A percentile compares a stretch with the other conserved stretches of the same genome.
Conservation (phyloP, 345 rosid species). For the Brassica juncea region DNA sequence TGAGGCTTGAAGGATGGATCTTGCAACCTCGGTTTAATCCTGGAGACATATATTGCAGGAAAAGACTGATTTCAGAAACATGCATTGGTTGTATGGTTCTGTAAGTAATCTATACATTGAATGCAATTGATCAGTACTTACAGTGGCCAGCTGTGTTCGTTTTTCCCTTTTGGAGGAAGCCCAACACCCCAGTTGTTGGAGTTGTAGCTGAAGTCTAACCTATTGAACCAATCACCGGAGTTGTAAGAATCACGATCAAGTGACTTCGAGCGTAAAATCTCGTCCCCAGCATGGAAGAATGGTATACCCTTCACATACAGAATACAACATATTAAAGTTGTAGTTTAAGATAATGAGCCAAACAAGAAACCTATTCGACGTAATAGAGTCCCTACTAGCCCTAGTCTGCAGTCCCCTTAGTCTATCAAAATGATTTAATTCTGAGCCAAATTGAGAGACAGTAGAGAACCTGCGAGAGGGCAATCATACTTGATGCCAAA, state of each 20-base stretch:
- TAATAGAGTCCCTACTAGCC: constrained; percentile 1
- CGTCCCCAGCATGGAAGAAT: constrained; percentile 93
- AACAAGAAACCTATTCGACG: neutral
- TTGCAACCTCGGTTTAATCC: constrained; percentile 84
- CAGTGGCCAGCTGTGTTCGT: constrained; percentile 80
- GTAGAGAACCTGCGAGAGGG: constrained; percentile 71
- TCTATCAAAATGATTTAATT: neutral
- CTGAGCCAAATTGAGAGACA: constrained; percentile 15
- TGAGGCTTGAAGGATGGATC: constrained; percentile 89
- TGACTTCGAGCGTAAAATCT: constrained; percentile 91
- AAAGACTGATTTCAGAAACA: constrained; percentile 6
- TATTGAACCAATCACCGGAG: constrained; percentile 98
- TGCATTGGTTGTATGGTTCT: neutral
- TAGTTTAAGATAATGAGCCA: neutral
- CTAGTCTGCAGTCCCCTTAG: constrained; percentile 14
- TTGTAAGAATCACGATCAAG: constrained; percentile 98
- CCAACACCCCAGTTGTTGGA: constrained; percentile 95
- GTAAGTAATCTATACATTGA: neutral
- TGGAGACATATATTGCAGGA: constrained; percentile 32
- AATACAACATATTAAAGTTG: neutral
- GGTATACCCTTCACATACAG: constrained; percentile 72
- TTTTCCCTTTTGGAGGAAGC: constrained; percentile 88
- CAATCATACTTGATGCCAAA: constrained; percentile 79
- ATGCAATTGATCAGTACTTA: constrained; percentile 43
- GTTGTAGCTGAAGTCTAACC: constrained; percentile 86